phyloP scores from a whole-genome alignment of 371 early-diverging fungal species.

The Apophysomyces trapeziformis region DNA sequence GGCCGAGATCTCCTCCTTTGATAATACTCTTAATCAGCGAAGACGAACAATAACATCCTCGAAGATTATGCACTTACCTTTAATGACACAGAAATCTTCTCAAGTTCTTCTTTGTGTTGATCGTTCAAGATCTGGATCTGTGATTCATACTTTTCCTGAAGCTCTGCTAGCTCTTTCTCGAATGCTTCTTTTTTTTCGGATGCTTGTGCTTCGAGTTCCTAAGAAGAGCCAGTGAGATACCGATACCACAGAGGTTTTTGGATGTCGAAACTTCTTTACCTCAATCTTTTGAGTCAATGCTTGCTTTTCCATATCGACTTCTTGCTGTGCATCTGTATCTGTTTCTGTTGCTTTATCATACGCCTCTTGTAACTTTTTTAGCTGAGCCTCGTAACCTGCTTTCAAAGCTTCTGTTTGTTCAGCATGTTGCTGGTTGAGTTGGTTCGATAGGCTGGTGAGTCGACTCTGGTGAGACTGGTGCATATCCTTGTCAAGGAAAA shows the following conservation, averaged over 20 bases:
- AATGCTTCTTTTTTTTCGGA: not conserved
- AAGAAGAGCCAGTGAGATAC: not conserved
- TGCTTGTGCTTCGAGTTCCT: not conserved
- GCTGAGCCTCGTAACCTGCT: constrained; percentile 18
- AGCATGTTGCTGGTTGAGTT: constrained; percentile 29
- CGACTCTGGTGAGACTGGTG: constrained; percentile 35
- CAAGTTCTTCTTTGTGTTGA: constrained; percentile 2
- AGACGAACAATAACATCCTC: too few relatives aligned
- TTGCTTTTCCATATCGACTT: constrained; percentile 15
- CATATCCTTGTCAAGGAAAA: constrained; percentile 20
- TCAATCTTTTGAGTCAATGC: constrained; percentile 20
- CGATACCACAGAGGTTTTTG: not conserved
- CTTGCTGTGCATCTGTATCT: constrained; percentile 9
- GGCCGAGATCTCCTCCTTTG: constrained; percentile 23
- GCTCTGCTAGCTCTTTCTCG: not conserved
- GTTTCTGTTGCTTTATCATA: constrained; percentile 4
- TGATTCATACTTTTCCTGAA: not conserved
- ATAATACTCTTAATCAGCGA: not conserved
- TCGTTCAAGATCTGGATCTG: not conserved
- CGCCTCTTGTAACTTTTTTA: constrained; percentile 14
- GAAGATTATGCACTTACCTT: not conserved
- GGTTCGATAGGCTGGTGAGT: constrained; percentile 26
- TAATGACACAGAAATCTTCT: not conserved
- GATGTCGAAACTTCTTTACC: not conserved
- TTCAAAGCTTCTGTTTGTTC: constrained; percentile 26